Percentiles rank a stretch among this genome's conserved stretches.
Evolutionary conservation across 805 yeast species (phyloP).

Genomic region (Yamadazyma philogaea): DNA sequence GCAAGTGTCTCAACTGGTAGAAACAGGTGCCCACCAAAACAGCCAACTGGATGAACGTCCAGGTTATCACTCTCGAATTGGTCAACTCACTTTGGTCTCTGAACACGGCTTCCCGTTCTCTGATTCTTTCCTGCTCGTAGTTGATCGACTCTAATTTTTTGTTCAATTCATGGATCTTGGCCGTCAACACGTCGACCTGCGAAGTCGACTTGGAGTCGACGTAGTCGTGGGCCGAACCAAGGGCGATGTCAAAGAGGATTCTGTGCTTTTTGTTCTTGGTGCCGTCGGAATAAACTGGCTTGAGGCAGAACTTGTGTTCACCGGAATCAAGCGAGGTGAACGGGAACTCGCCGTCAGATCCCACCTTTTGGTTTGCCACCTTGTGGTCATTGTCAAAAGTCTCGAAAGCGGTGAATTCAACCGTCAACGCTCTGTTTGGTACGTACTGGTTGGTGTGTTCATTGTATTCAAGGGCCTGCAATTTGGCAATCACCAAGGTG

Average conservation of each 20-base stretch:
- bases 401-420: constrained; percentile 55
- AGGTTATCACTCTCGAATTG: constrained; percentile 65
- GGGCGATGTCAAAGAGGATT: constrained; percentile 68
- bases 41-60: constrained; percentile 70
- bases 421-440: constrained; percentile 52
- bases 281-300: constrained; percentile 64
- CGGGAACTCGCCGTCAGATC: constrained; percentile 63
- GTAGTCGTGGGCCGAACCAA: constrained; percentile 59
- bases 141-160: constrained; percentile 39
- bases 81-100: constrained; percentile 76
- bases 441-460: constrained; percentile 45
- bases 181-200: constrained; percentile 44
- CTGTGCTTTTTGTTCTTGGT: constrained; percentile 52
- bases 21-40: constrained; percentile 68
- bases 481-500: constrained; percentile 74
- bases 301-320: constrained; percentile 78
- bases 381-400: constrained; percentile 80
- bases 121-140: constrained; percentile 48
- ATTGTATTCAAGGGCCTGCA: constrained; percentile 64
- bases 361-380: constrained; percentile 65
- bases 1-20: constrained; percentile 75
- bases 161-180: constrained; percentile 36
- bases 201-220: constrained; percentile 62
- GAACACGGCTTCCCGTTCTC: constrained; percentile 75
- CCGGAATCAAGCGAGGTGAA: constrained; percentile 83